Conservation (phyloP, 108 stramenopile species). For the Ochromonas danica region DNA sequence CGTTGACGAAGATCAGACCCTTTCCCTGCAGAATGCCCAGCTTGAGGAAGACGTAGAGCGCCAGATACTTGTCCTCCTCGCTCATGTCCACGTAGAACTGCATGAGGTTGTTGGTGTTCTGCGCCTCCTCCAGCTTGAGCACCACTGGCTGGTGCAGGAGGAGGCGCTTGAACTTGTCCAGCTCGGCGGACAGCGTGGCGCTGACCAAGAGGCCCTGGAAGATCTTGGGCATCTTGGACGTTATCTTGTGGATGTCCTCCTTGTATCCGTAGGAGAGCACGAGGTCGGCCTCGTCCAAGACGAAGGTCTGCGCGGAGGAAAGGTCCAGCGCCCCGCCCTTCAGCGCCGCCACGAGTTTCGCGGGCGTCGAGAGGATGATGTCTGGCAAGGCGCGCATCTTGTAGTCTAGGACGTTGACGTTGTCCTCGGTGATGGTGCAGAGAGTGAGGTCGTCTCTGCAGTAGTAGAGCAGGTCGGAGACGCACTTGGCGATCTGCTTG, state of each 20-base stretch:
- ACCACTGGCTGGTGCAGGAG: conserved; percentile 88
- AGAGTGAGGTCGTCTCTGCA: conserved; percentile 75
- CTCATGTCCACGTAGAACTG: conserved; percentile 83
- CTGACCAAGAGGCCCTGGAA: conserved; percentile 96
- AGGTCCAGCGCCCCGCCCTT: conserved; percentile 51
- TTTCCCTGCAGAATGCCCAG: conserved; percentile 89
- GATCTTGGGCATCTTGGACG: conserved; percentile 78
- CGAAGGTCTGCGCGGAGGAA: conserved; percentile 71
- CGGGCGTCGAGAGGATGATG: conserved; percentile 57
- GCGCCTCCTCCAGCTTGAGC: conserved; percentile 83
- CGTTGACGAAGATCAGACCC: conserved; percentile 94
- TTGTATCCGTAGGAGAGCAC: conserved; percentile 87
- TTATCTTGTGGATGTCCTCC: conserved; percentile 80
- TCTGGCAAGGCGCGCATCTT: conserved; percentile 44
- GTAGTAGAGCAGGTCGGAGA: conserved; percentile 80
- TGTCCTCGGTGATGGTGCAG: conserved; percentile 65
- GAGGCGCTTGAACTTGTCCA: conserved; percentile 81
- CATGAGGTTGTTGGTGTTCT: conserved; percentile 63
- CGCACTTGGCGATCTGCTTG: conserved; percentile 71
- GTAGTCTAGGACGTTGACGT: conserved; percentile 42
- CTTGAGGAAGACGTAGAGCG: conserved; percentile 78
- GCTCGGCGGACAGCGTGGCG: conserved; percentile 86
- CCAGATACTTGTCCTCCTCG: conserved; percentile 78
- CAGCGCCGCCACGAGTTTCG: conserved; percentile 50
- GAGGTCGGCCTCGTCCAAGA: conserved; percentile 97